Conservation (phyloP, 306 rosid genomes). For the Castanea mollissima region DNA sequence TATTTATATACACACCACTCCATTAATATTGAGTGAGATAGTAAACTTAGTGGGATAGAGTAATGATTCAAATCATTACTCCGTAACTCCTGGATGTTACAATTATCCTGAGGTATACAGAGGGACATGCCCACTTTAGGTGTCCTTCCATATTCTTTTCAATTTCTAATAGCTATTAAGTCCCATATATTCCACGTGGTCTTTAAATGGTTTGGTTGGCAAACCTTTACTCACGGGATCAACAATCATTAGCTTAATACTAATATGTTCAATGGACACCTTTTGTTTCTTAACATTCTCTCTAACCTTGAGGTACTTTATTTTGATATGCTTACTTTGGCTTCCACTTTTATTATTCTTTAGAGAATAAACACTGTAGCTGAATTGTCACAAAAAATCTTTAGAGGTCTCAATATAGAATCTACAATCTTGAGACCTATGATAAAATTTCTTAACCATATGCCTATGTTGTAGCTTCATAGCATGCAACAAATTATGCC, state of each 20-base stretch:
- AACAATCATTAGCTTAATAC: background rate
- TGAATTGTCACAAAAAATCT: background rate
- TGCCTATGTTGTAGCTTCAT: background rate
- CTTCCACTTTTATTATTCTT: constrained; percentile 1
- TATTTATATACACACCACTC: too few species aligned
- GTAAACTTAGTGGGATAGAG: too few species aligned
- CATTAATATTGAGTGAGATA: too few species aligned
- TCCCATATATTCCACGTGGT: background rate
- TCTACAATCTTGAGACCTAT: too few species aligned
- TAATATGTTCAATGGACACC: background rate
- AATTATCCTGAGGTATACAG: too few species aligned
- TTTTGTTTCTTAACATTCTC: background rate
- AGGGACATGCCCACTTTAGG: too few species aligned
- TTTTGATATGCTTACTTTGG: background rate
- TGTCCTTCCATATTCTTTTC: too few species aligned
- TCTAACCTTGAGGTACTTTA: background rate
- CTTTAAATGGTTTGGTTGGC: background rate
- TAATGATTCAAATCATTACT: too few species aligned
- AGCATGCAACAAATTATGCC: background rate
- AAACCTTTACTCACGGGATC: background rate
- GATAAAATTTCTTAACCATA: too few species aligned
- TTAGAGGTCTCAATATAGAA: background rate
- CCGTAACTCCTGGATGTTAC: too few species aligned
- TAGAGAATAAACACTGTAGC: background rate
- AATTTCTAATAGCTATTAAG: background rate